Conservation (phyloP, 2,329 filamentous ascomycete genomes). For the Colletotrichum sp. region DNA sequence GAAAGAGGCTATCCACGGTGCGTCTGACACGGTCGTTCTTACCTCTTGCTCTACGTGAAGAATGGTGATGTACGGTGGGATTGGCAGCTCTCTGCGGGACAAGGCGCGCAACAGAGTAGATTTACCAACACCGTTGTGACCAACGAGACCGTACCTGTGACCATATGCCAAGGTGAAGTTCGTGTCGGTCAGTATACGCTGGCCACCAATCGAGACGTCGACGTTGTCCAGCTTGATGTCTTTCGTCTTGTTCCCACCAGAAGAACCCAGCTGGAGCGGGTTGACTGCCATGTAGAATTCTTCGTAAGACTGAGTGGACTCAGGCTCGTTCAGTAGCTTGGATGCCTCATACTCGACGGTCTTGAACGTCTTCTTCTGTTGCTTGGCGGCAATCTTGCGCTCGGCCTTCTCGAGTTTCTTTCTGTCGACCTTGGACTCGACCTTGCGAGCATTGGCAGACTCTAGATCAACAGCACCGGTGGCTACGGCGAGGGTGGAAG, state of each 20-base stretch:
- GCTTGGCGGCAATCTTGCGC: slow-evolving; percentile 95
- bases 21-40: slow-evolving; percentile 25
- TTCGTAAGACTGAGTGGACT: slow-evolving; percentile 90
- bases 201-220: slow-evolving; percentile 89
- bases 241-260: slow-evolving; percentile 87
- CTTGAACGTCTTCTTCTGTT: slow-evolving; percentile 98
- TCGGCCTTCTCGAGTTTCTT: slow-evolving; percentile 99
- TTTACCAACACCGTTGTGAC: slow-evolving; percentile 99
- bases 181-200: slow-evolving; percentile 89
- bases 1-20: background rate
- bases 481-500: slow-evolving; percentile 88
- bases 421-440: slow-evolving; percentile 95
- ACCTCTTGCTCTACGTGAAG: slow-evolving; percentile 98
- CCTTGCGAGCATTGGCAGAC: slow-evolving; percentile 89
- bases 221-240: slow-evolving; percentile 98
- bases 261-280: slow-evolving; percentile 82
- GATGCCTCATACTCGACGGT: slow-evolving; percentile 98
- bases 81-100: slow-evolving; percentile 89
- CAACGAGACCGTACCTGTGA: slow-evolving; percentile 93
- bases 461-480: slow-evolving; percentile 89
- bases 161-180: slow-evolving; percentile 90
- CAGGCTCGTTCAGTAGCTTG: slow-evolving; percentile 80
- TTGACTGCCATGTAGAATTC: slow-evolving; percentile 99
- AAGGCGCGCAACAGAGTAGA: slow-evolving; percentile 92
- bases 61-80: slow-evolving; percentile 98